A percentile compares a stretch with the other conserved stretches of the same genome.
Evolutionary conservation across 2,329 filamentous ascomycete genomes (phyloP).

Genomic region (Trichophaea hybrida): DNA sequence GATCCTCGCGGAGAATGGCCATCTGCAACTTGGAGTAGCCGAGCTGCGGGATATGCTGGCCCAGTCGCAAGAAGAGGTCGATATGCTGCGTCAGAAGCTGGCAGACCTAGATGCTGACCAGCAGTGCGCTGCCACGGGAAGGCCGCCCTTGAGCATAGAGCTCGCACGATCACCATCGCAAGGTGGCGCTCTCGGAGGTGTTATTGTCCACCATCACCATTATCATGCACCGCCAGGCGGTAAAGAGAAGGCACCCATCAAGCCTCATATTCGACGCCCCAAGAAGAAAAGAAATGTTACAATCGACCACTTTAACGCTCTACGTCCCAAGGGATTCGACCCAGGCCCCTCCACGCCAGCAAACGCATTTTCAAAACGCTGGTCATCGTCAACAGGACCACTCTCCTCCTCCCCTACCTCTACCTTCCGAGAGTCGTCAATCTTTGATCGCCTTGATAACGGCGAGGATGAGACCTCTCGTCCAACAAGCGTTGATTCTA

Average conservation of each 20-base stretch:
- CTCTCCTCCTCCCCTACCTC: conserved; percentile 70
- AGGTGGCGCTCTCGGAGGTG: background rate
- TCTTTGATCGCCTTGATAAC: conserved; percentile 61
- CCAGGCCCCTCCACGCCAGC: background rate
- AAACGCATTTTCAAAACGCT: conserved; percentile 37
- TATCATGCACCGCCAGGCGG: conserved; percentile 32
- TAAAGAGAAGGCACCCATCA: conserved; percentile 29
- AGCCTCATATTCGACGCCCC: background rate
- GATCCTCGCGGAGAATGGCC: conserved; percentile 87
- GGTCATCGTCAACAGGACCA: conserved; percentile 53
- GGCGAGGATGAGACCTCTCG: conserved; percentile 49
- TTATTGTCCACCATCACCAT: conserved; percentile 36
- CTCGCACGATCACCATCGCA: conserved; percentile 11
- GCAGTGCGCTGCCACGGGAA: conserved; percentile 4
- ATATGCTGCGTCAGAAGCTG: conserved; percentile 62
- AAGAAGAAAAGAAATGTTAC: conserved; percentile 3
- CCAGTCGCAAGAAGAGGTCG: conserved; percentile 87
- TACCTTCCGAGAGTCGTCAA: conserved; percentile 51
- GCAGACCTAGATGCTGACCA: conserved; percentile 26
- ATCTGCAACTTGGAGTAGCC: conserved; percentile 77
- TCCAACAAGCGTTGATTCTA: conserved; percentile 70
- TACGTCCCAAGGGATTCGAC: background rate
- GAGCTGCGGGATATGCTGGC: conserved; percentile 83
- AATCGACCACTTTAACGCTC: background rate
- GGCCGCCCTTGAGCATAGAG: conserved; percentile 16